These are phyloP conservation scores for Termitomyces sp. DNA, from an alignment of 768 basidiomycete genomes.

Conservation along the genomic window DNA sequence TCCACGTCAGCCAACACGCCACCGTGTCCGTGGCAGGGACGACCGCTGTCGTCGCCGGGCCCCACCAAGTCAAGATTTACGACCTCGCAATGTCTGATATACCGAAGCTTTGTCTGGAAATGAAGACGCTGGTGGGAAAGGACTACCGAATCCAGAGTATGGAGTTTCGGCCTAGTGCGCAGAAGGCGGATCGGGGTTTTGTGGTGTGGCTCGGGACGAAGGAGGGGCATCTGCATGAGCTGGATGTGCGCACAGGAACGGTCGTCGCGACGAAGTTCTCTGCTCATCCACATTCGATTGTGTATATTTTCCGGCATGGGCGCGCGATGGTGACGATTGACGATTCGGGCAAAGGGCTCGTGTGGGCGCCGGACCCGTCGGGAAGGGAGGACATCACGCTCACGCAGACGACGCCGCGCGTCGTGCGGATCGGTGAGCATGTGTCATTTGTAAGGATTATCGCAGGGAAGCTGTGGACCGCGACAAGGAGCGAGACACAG, in stretches of 20 bases:
- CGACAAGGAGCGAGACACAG: conserved; percentile 47
- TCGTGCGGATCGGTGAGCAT: conserved; percentile 72
- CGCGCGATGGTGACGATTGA: background rate
- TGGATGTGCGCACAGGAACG: conserved; percentile 61
- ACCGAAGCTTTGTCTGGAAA: conserved; percentile 48
- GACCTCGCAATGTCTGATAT: conserved; percentile 44
- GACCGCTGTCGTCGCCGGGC: conserved; percentile 49
- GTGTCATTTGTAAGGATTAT: conserved; percentile 74
- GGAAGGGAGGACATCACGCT: conserved; percentile 39
- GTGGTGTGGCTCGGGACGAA: conserved; percentile 86
- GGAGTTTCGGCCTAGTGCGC: conserved; percentile 59
- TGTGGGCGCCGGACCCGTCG: conserved; percentile 53
- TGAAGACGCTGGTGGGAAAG: conserved; percentile 56
- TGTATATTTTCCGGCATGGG: conserved; percentile 48
- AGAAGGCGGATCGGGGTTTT: conserved; percentile 46
- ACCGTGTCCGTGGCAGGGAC: conserved; percentile 54
- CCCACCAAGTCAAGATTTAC: conserved; percentile 58
- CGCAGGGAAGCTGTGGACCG: conserved; percentile 64
- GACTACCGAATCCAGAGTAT: conserved; percentile 70
- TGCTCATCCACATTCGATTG: conserved; percentile 63
- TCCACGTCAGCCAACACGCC: conserved; percentile 54
- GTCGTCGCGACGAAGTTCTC: conserved; percentile 53
- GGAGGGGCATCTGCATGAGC: conserved; percentile 81
- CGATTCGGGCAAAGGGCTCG: conserved; percentile 75
- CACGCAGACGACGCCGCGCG: conserved; percentile 43